Evolutionary conservation across 805 yeast genomes (phyloP).

Genomic region (Zygoascus bituminiphila): DNA sequence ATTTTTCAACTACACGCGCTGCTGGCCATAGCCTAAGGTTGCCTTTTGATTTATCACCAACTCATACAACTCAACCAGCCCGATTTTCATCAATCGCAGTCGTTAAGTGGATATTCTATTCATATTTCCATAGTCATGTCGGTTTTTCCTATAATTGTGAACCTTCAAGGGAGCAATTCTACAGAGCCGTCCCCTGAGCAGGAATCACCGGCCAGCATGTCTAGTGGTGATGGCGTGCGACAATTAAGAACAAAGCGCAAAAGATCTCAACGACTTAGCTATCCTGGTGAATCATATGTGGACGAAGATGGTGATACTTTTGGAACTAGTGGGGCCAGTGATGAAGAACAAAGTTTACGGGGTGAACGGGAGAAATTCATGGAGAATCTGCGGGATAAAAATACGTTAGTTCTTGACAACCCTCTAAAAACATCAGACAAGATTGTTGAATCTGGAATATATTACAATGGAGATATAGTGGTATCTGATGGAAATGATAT

Average conservation of each 20-base stretch:
- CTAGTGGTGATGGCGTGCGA: not conserved
- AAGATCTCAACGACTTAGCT: not conserved
- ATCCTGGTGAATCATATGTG: not conserved
- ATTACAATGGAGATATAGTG: not conserved
- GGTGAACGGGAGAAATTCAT: not conserved
- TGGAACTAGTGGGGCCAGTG: not conserved
- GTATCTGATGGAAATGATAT: slow-evolving; percentile 1
- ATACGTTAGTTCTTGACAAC: not conserved
- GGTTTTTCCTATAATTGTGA: not conserved
- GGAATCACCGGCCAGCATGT: not conserved
- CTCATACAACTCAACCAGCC: no score
- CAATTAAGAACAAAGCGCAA: not conserved
- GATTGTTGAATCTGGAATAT: not conserved
- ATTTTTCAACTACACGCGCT: no score
- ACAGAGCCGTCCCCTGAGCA: not conserved
- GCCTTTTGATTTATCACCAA: no score
- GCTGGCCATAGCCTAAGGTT: no score
- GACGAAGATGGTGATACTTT: not conserved
- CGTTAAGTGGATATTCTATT: no score
- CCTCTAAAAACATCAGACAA: not conserved
- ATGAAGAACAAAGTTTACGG: not conserved
- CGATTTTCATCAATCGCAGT: no score
- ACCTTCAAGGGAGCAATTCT: not conserved
- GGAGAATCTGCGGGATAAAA: not conserved
- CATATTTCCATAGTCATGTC: no score